These are phyloP conservation scores for Neofusicoccum ribis DNA, from an alignment of 2,329 filamentous ascomycete species.

Conservation along the genomic window DNA sequence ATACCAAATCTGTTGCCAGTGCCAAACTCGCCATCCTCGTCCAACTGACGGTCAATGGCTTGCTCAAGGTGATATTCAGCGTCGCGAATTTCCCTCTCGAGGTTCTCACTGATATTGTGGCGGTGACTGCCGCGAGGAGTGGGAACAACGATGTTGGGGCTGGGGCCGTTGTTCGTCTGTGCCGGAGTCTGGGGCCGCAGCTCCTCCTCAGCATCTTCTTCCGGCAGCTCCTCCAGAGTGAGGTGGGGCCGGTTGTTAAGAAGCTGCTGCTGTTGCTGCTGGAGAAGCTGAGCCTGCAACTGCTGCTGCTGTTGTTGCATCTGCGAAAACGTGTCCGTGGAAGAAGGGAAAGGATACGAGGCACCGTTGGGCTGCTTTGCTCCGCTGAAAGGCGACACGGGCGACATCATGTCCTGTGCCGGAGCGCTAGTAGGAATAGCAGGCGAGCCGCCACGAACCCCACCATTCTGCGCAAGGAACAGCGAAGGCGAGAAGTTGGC, in stretches of 20 bases:
- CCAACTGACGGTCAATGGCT: slow-evolving; percentile 74
- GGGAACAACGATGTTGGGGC: slow-evolving; percentile 59
- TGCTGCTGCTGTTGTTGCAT: slow-evolving; percentile 52
- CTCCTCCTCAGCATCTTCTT: slow-evolving; percentile 67
- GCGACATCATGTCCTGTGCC: slow-evolving; percentile 37
- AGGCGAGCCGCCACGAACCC: slow-evolving; percentile 47
- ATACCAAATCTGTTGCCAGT: slow-evolving; percentile 51
- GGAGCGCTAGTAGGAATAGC: slow-evolving; percentile 38
- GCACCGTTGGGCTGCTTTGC: slow-evolving; percentile 35
- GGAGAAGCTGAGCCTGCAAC: slow-evolving; percentile 56
- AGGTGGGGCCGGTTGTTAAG: slow-evolving; percentile 48
- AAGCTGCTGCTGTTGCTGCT: slow-evolving; percentile 53
- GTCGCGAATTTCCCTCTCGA: slow-evolving; percentile 83
- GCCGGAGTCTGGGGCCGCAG: slow-evolving; percentile 31
- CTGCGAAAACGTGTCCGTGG: slow-evolving; percentile 44
- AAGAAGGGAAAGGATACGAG: slow-evolving; percentile 34
- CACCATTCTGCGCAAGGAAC: slow-evolving; percentile 38
- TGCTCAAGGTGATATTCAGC: slow-evolving; percentile 83
- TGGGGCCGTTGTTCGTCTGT: slow-evolving; percentile 43
- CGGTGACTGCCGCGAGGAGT: slow-evolving; percentile 61
- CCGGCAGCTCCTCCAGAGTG: slow-evolving; percentile 68
- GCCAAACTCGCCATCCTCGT: slow-evolving; percentile 70
- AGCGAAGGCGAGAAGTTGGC: slow-evolving; percentile 44
- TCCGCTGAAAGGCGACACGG: slow-evolving; percentile 62
- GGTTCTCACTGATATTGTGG: slow-evolving; percentile 73